phyloP scores from a whole-genome alignment of 805 yeast species.

The Maudiozyma barnettii region DNA sequence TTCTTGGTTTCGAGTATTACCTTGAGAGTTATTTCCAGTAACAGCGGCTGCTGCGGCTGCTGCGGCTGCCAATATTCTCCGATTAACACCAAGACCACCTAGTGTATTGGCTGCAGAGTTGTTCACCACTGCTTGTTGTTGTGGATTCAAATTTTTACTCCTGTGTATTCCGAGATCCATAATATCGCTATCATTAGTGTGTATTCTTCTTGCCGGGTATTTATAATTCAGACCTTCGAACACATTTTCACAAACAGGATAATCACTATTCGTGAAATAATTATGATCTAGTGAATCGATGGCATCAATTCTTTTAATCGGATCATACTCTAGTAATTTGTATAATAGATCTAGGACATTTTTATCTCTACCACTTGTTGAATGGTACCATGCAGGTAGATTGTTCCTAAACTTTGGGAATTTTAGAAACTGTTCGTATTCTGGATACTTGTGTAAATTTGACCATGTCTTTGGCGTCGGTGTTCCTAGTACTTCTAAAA shows the following conservation, averaged over 20 bases:
- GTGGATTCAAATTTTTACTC: constrained; percentile 13
- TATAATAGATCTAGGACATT: constrained; percentile 57
- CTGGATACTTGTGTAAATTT: constrained; percentile 70
- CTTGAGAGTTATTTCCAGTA: constrained; percentile 18
- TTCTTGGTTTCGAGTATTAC: constrained; percentile 14
- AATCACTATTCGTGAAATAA: constrained; percentile 54
- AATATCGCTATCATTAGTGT: constrained; percentile 80
- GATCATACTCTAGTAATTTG: constrained; percentile 71
- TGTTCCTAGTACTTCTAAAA: constrained; percentile 86
- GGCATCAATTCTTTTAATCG: constrained; percentile 70
- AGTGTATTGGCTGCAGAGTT: constrained; percentile 20
- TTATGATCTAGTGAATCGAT: constrained; percentile 64
- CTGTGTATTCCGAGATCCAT: constrained; percentile 23
- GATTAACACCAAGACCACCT: constrained; percentile 29
- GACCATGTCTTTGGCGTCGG: constrained; percentile 81
- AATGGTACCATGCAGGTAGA: constrained; percentile 75
- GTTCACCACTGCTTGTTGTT: constrained; percentile 14
- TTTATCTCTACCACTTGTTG: constrained; percentile 66
- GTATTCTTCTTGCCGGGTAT: constrained; percentile 81
- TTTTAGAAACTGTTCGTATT: constrained; percentile 53
- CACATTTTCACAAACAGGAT: constrained; percentile 65
- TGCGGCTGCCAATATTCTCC: constrained; percentile 31
- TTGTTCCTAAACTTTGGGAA: constrained; percentile 49
- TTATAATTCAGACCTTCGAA: constrained; percentile 65
- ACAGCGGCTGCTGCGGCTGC: constrained; percentile 33